phyloP scores from a whole-genome alignment of 2,329 filamentous ascomycete genomes.

The Neonectria hederae region DNA sequence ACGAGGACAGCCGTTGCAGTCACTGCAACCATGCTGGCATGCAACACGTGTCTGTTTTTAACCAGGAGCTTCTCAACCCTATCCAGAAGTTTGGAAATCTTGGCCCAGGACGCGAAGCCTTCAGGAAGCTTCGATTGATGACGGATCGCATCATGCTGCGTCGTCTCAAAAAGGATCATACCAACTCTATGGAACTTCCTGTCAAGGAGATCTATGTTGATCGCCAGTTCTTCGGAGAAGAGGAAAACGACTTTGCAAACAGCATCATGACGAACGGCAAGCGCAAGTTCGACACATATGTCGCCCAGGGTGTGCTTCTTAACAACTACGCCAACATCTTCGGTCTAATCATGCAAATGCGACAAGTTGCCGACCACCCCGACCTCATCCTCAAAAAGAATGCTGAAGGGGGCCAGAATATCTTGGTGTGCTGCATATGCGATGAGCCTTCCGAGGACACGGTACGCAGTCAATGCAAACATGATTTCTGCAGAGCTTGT shows the following conservation, averaged over 20 bases:
- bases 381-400: constrained; percentile 93
- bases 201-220: constrained; percentile 93
- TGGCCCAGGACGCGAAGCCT: constrained; percentile 73
- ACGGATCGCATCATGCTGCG: constrained; percentile 96
- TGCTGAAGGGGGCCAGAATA: constrained; percentile 84
- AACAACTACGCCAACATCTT: constrained; percentile 99
- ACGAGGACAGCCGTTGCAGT: constrained; percentile 75
- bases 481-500: constrained; percentile 69
- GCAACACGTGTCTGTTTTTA: constrained; percentile 73
- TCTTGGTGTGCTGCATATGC: constrained; percentile 92
- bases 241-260: constrained; percentile 92
- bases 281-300: constrained; percentile 94
- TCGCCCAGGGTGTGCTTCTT: constrained; percentile 90
- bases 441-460: constrained; percentile 96
- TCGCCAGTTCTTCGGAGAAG: constrained; percentile 95
- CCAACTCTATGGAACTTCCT: constrained; percentile 93
- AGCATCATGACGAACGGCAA: constrained; percentile 95
- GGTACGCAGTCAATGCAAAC: constrained; percentile 89
- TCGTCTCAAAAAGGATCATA: constrained; percentile 92
- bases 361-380: constrained; percentile 95
- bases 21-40: constrained; percentile 63
- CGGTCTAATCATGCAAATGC: constrained; percentile 98
- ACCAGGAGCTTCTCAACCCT: constrained; percentile 93
- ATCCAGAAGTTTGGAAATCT: constrained; percentile 70
- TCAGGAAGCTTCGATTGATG: constrained; percentile 85